phyloP scores from a whole-genome alignment of 2,329 filamentous ascomycete species.

The Botrytis tulipae region DNA sequence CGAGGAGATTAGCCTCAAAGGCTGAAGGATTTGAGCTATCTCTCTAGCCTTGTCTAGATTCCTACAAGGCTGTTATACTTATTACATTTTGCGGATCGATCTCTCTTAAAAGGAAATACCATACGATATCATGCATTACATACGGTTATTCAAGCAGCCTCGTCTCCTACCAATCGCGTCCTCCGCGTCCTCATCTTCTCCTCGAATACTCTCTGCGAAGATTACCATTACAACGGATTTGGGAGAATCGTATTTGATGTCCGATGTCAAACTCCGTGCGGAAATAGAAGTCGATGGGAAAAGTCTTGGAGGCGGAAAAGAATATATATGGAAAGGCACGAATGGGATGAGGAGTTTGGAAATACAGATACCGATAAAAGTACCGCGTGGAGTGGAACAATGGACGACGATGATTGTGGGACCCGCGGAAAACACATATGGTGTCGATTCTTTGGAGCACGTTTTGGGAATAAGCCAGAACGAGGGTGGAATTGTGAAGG shows the following conservation, averaged over 20 bases:
- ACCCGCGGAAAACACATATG: slow-evolving; percentile 21
- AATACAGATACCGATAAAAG: slow-evolving; percentile 23
- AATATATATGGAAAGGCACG: slow-evolving; percentile 32
- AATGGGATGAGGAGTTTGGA: slow-evolving; percentile 33
- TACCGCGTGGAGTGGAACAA: background rate
- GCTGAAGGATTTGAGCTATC: background rate
- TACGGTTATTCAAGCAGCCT: slow-evolving; percentile 67
- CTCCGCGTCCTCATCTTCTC: slow-evolving; percentile 1
- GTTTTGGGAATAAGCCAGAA: slow-evolving; percentile 15
- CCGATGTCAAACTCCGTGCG: slow-evolving; percentile 29
- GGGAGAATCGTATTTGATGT: slow-evolving; percentile 44
- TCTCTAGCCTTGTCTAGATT: background rate
- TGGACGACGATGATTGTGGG: slow-evolving; percentile 28
- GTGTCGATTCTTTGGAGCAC: slow-evolving; percentile 23
- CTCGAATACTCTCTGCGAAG: slow-evolving; percentile 43
- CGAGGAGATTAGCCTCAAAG: slow-evolving; percentile 6
- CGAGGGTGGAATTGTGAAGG: slow-evolving; percentile 27
- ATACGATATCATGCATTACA: slow-evolving; percentile 51
- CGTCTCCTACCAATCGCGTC: slow-evolving; percentile 41
- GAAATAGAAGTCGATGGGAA: slow-evolving; percentile 24
- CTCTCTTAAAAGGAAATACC: background rate
- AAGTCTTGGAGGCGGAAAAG: slow-evolving; percentile 14
- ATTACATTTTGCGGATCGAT: background rate
- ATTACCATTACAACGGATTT: slow-evolving; percentile 68
- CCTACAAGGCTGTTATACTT: background rate